These are phyloP conservation scores for Trichophyton mentagrophytes DNA, from an alignment of 2,329 filamentous ascomycete genomes.

Conservation along the genomic window DNA sequence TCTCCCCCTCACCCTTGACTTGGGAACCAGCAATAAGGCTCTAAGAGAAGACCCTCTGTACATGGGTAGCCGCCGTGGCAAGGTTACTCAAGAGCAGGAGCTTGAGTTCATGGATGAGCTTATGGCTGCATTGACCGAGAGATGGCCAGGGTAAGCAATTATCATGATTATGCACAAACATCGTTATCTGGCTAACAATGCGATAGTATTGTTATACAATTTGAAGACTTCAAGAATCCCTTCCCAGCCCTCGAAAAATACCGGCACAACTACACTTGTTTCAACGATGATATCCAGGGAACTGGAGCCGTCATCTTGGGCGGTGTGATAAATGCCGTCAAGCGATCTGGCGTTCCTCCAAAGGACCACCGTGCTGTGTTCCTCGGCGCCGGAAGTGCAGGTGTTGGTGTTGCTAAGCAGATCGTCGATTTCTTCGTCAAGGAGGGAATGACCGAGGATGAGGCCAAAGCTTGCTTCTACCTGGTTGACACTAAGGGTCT, in stretches of 20 bases:
- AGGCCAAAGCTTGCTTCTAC: conserved; percentile 85
- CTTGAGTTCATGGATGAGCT: conserved; percentile 93
- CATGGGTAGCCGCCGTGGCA: conserved; percentile 75
- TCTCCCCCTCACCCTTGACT: conserved; percentile 49
- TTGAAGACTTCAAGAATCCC: conserved; percentile 96
- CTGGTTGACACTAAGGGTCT: conserved; percentile 95
- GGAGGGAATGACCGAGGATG: conserved; percentile 75
- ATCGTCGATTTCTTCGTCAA: conserved; percentile 94
- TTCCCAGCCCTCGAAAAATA: conserved; percentile 90
- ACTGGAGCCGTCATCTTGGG: conserved; percentile 90
- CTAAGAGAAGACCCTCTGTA: conserved; percentile 72
- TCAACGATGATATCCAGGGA: conserved; percentile 98
- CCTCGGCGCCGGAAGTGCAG: conserved; percentile 87
- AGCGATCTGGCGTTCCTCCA: conserved; percentile 69
- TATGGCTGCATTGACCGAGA: conserved; percentile 78
- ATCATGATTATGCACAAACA: background rate
- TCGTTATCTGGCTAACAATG: conserved; percentile 1
- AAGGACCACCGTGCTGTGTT: conserved; percentile 92
- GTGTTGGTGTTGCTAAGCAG: conserved; percentile 95
- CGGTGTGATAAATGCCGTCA: conserved; percentile 64
- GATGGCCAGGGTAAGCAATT: conserved; percentile 49
- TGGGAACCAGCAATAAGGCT: conserved; percentile 51
- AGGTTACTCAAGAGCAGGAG: conserved; percentile 64
- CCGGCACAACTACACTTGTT: conserved; percentile 78
- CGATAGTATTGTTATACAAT: conserved; percentile 63